Evolutionary conservation across 331 rosid species (phyloP), one percentile per base, ranked within the genome.

Genomic region (Pyracantha coccinea): DNA sequence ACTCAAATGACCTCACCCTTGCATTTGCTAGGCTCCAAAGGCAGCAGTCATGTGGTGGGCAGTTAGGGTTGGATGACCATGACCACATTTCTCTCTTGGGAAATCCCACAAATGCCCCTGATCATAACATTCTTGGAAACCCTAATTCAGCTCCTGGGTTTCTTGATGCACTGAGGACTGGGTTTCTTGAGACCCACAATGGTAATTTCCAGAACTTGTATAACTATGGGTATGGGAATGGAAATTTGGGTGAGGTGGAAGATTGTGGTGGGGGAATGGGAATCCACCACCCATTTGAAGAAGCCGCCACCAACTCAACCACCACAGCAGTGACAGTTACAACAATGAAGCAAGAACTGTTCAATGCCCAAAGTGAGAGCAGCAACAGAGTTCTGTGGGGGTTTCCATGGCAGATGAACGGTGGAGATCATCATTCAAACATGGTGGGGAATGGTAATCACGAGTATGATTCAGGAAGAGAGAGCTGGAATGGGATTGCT

Each of bases 21-120:
- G 99, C 99, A 57, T 81, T 94, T 60, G 91, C 97, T 14, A 87
- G 96, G 80, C 97, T 92, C 41, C 97, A 92, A 66, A 85, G 89
- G 64, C 31, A 24, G n/a, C 86, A 83, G 54, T 83, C 89, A 60
- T 80, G 85, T 74, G 90, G 85, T 73, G 90, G 87, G 17, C 87
- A 81, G 77, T 29, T 91, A 69, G 91, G 90, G 6, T 85, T 69
- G 76, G 93, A 85, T 61, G 85, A 86, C 64, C 74, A 86, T 7
- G 88, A 87, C 13, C 87, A 85, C 52, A 74, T 86, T 28, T 77
- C 89, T 5, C 79, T 82, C 32, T 28, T 86, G 72, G 89, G 90
- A 55, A 80, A 82, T 73, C 77, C 77, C 20, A 72, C 71, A 15
- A 58, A 53, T 32, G 59, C 75, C 78, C 81, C 16, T 58, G 63